Conservation (phyloP, 371 early-diverging fungal genomes). For the Mortierella sp. region DNA sequence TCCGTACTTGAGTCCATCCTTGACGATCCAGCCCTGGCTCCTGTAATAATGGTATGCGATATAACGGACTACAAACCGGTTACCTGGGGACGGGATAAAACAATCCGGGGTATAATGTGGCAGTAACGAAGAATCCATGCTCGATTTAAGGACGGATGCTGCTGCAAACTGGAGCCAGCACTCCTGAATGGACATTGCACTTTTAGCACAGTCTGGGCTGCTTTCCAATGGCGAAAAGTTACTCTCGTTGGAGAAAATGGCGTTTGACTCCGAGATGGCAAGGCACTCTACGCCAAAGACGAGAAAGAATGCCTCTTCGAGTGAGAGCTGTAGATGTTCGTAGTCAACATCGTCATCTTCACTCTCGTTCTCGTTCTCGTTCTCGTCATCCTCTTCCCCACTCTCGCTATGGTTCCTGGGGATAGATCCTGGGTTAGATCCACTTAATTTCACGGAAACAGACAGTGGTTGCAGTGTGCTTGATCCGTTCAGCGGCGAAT, state of each 20-base stretch:
- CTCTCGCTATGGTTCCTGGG: too few species aligned
- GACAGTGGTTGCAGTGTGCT: too few species aligned
- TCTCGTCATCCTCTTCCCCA: too few species aligned
- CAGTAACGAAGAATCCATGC: neutral
- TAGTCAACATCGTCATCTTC: too few species aligned
- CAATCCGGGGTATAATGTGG: too few species aligned
- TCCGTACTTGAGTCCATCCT: slow-evolving; percentile 86
- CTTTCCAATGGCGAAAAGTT: too few species aligned
- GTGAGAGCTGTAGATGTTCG: slow-evolving; percentile 69
- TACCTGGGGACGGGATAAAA: slow-evolving; percentile 12
- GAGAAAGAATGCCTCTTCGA: slow-evolving; percentile 78
- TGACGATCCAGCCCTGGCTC: slow-evolving; percentile 85
- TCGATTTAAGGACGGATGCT: neutral
- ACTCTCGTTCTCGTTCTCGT: slow-evolving; percentile 14
- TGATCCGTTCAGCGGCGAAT: too few species aligned
- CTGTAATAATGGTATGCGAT: slow-evolving; percentile 87
- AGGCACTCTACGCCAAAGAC: slow-evolving; percentile 66
- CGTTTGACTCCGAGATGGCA: slow-evolving; percentile 32
- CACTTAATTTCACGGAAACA: too few species aligned
- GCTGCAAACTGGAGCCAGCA: slow-evolving; percentile 57
- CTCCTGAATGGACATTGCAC: slow-evolving; percentile 36
- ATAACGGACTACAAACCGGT: slow-evolving; percentile 70
- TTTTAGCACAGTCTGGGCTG: too few species aligned
- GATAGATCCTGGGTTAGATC: neutral
- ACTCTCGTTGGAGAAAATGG: too few species aligned